phyloP scores from a whole-genome alignment of 306 rosid species.

The Cicer bijugum region DNA sequence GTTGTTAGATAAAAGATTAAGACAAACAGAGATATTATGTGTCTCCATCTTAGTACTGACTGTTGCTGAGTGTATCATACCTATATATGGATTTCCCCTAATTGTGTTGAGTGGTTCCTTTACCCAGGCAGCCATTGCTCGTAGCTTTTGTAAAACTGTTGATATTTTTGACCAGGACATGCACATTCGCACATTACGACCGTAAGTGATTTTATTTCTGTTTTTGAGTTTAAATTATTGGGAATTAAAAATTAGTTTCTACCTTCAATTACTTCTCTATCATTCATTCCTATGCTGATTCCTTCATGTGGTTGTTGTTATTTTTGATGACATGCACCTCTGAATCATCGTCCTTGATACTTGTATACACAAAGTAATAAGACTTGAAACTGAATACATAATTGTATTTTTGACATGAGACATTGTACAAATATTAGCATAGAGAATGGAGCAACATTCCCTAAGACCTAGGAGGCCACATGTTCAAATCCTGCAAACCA shows the following conservation, averaged over 20 bases:
- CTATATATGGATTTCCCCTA: conserved; percentile 17
- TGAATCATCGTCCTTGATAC: neutral
- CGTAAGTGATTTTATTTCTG: conserved; percentile 60
- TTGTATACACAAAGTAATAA: neutral
- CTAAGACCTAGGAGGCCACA: neutral
- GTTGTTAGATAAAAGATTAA: conserved; percentile 1
- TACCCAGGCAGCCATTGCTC: conserved; percentile 84
- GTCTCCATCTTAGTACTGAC: conserved; percentile 20
- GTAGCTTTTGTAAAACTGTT: conserved; percentile 70
- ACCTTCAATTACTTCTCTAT: neutral
- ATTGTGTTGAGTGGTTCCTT: conserved; percentile 38
- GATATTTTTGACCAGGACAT: conserved; percentile 94
- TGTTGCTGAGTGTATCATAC: conserved; percentile 9
- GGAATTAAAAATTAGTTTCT: neutral
- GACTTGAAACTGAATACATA: neutral
- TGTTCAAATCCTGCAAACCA: neutral
- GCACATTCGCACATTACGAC: conserved; percentile 69
- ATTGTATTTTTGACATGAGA: neutral
- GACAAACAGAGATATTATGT: neutral
- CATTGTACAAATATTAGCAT: neutral
- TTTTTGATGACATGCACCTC: conserved; percentile 28
- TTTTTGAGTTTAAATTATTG: conserved; percentile 12
- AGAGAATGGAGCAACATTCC: neutral
- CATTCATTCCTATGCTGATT: conserved; percentile 23
- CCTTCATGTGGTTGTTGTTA: conserved; percentile 31